A percentile compares a stretch with the other conserved stretches of the same genome.
phyloP scores from a whole-genome alignment of 306 rosid species.

The Prunus mume region DNA sequence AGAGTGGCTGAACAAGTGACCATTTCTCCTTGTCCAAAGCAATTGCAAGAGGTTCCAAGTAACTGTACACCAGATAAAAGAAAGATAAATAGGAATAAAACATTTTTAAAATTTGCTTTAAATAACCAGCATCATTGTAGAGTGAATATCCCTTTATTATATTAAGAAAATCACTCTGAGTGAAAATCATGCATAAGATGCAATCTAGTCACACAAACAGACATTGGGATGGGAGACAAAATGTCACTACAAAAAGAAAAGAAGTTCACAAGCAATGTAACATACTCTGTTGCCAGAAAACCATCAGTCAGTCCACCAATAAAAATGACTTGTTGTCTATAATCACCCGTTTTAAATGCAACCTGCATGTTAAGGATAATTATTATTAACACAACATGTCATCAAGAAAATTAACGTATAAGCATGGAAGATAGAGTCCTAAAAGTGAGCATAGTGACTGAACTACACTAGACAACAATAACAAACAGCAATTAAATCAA shows the following conservation, averaged over 20 bases:
- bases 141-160: not conserved
- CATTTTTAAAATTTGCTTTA: not conserved
- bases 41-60: conserved; percentile 93
- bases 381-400: conserved; percentile 4
- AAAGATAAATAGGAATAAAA: conserved; percentile 11
- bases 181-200: not conserved
- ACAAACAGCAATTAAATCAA: conserved; percentile 2
- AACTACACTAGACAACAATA: not conserved
- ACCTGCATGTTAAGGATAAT: conserved; percentile 51
- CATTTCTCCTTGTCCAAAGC: conserved; percentile 91
- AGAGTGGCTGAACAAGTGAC: conserved; percentile 95
- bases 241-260: not conserved
- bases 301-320: conserved; percentile 97
- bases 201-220: conserved; percentile 17
- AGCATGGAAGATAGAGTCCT: not conserved
- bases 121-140: not conserved
- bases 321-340: conserved; percentile 80
- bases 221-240: conserved; percentile 1
- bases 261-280: not conserved
- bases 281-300: conserved; percentile 88
- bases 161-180: not conserved
- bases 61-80: conserved; percentile 47
- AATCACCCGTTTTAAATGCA: conserved; percentile 93
- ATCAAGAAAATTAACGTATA: not conserved
- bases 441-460: not conserved